These are phyloP conservation scores for Pulveroboletus sp. DNA, from an alignment of 768 basidiomycete genomes.

Conservation along the genomic window DNA sequence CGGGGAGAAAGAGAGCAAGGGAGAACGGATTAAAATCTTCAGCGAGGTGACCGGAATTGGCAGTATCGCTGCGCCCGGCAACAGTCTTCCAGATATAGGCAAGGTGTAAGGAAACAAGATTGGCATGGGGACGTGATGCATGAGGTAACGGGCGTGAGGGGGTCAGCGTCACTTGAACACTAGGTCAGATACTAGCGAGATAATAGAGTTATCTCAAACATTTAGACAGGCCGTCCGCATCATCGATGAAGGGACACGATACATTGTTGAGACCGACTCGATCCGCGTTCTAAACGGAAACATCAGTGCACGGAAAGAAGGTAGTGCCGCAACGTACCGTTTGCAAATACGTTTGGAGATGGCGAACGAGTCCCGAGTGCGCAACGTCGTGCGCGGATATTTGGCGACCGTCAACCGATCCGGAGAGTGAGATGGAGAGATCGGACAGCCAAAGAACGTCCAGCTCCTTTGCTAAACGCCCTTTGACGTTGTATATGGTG, in stretches of 20 bases:
- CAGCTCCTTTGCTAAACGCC: conserved; percentile 34
- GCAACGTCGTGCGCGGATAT: conserved; percentile 39
- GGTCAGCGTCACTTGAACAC: conserved; percentile 36
- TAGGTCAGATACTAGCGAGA: conserved; percentile 5
- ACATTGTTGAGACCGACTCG: conserved; percentile 55
- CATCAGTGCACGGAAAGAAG: conserved; percentile 10
- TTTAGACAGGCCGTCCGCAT: conserved; percentile 39
- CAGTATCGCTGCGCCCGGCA: conserved; percentile 1
- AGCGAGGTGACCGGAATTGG: conserved; percentile 25
- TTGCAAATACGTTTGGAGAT: conserved; percentile 48
- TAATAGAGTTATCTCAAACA: conserved; percentile 27
- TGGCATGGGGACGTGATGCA: conserved; percentile 24
- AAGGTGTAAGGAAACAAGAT: conserved; percentile 36
- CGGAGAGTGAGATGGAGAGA: conserved; percentile 51
- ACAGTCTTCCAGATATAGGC: conserved; percentile 38
- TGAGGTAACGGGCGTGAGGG: conserved; percentile 34
- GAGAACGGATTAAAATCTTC: conserved; percentile 47
- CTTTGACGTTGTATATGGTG: conserved; percentile 27
- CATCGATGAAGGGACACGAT: conserved; percentile 48
- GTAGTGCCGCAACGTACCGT: conserved; percentile 32
- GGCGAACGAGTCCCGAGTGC: conserved; percentile 45
- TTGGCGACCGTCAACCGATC: conserved; percentile 42
- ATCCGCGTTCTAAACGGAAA: conserved; percentile 46
- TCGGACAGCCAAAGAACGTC: conserved; percentile 49
- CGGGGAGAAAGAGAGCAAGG: conserved; percentile 49